Percentiles rank a stretch among this genome's conserved stretches.
These are phyloP conservation scores for Aspergillus ruber DNA, from an alignment of 2,329 filamentous ascomycete genomes.

Conservation along the genomic window DNA sequence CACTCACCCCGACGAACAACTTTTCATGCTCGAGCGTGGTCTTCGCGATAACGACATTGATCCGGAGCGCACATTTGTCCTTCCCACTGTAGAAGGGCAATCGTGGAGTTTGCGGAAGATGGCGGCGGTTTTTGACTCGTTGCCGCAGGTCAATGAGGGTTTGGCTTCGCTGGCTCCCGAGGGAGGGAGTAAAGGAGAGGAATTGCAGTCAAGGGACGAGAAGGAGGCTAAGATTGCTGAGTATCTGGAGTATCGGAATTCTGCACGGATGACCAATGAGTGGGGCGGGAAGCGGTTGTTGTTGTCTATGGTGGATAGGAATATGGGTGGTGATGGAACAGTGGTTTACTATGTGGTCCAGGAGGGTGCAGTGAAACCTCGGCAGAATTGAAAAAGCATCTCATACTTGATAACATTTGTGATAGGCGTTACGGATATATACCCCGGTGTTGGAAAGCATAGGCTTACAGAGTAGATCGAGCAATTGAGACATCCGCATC, in stretches of 20 bases:
- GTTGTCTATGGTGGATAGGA: conserved; percentile 50
- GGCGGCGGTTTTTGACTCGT: conserved; percentile 52
- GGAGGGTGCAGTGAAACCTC: conserved; percentile 58
- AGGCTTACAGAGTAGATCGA: too few relatives aligned
- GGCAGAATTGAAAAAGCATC: conserved; percentile 48
- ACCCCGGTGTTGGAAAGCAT: too few relatives aligned
- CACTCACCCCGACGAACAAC: conserved; percentile 59
- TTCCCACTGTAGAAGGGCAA: conserved; percentile 54
- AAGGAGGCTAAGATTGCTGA: conserved; percentile 24
- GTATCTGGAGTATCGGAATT: conserved; percentile 24
- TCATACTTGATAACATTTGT: too few relatives aligned
- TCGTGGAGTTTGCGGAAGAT: conserved; percentile 53
- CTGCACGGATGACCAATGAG: conserved; percentile 24
- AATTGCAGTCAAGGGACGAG: conserved; percentile 15
- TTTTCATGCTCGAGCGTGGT: conserved; percentile 50
- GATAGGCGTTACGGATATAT: too few relatives aligned
- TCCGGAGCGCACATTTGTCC: conserved; percentile 52
- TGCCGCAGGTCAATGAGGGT: conserved; percentile 24
- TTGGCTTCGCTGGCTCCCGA: conserved; percentile 5
- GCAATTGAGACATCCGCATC: too few relatives aligned
- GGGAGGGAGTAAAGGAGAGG: conserved; percentile 19
- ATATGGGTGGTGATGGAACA: conserved; percentile 51
- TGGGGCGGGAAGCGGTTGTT: conserved; percentile 50
- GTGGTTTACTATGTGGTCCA: conserved; percentile 61
- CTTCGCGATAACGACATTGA: conserved; percentile 42